Evolutionary conservation across 176 grass and related monocot genomes (phyloP), one percentile per base, ranked within the genome.

Genomic region (Elymus sibiricus): DNA sequence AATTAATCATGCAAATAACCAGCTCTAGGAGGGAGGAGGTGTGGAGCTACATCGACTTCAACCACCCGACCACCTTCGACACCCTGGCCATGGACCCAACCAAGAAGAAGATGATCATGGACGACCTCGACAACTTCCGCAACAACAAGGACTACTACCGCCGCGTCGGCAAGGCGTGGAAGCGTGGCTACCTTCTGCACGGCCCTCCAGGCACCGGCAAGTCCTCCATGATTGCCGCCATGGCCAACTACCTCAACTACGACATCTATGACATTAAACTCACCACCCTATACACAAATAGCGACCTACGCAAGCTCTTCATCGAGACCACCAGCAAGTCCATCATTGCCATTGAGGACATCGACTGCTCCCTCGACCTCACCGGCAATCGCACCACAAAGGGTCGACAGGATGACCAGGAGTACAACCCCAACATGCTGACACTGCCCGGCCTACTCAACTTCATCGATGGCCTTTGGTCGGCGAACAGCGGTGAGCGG

Each of bases 331-430:
- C 59, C 6, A n/a, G 64, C 56, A 92, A 86, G 64, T 92, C 90
- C 9, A 86, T 97, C 71, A 97, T 97, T 59, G 90, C 92, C 22
- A 89, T 97, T 63, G 92, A 97, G 88, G 94, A 94, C 67, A 92
- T 97, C 49, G 94, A 97, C 81, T 94, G 92, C 84, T 97, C 90
- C 7, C 80, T 94, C 72, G 60, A 82, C 56, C 32, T 97, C 3
- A 97, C 79, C 0, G 79, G 86, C n/a, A n/a, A n/a, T n/a, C n/a
- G n/a, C n/a, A n/a, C n/a, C n/a, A n/a, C n/a, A n/a, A n/a, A n/a
- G n/a, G n/a, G n/a, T n/a, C n/a, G n/a, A n/a, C n/a, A n/a, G n/a
- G n/a, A n/a, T n/a, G n/a, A n/a, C n/a, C n/a, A n/a, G n/a, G n/a
- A n/a, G n/a, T n/a, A n/a, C n/a, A n/a, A n/a, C n/a, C 31, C n/a